Percentiles rank a stretch among this genome's conserved stretches.
Evolutionary conservation across 2,329 filamentous ascomycete species (phyloP).

Genomic region (Paramyrothecium roridum): DNA sequence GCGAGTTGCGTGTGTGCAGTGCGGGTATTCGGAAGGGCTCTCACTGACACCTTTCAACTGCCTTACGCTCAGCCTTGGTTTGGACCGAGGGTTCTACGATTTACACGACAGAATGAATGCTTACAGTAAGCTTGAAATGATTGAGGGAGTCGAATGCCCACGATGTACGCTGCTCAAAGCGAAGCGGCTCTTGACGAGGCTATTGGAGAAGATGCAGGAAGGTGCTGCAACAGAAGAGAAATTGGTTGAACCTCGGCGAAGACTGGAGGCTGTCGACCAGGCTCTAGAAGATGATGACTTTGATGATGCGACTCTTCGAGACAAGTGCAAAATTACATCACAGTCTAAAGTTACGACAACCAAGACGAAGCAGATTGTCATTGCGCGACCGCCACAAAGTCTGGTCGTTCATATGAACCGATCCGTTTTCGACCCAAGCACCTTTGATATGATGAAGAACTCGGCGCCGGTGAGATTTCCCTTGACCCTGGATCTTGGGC

Average conservation of each 20-base stretch:
- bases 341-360: constrained; percentile 71
- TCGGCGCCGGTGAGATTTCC: constrained; percentile 77
- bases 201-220: constrained; percentile 39
- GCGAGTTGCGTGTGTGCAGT: constrained; percentile 80
- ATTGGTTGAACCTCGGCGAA: constrained; percentile 46
- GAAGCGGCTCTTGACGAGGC: constrained; percentile 41
- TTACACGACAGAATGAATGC: constrained; percentile 78
- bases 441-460: constrained; percentile 80
- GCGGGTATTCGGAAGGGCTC: constrained; percentile 82
- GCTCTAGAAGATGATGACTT: constrained; percentile 80
- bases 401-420: constrained; percentile 87
- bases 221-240: constrained; percentile 39
- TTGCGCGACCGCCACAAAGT: constrained; percentile 77
- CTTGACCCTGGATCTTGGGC: constrained; percentile 66
- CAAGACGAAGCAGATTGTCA: constrained; percentile 85
- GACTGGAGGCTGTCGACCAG: constrained; percentile 63
- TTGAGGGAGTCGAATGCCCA: constrained; percentile 85
- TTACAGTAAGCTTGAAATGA: constrained; percentile 79
- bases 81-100: constrained; percentile 59
- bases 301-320: constrained; percentile 61
- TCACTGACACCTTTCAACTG: constrained; percentile 94
- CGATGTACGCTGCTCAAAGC: constrained; percentile 78
- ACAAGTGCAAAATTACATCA: constrained; percentile 63
- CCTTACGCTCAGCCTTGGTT: constrained; percentile 77
- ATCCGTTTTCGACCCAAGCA: constrained; percentile 83